Evolutionary conservation across 805 yeast species (phyloP), one percentile per base, ranked within the genome.

Genomic region (Sugiyamaella smithiae): DNA sequence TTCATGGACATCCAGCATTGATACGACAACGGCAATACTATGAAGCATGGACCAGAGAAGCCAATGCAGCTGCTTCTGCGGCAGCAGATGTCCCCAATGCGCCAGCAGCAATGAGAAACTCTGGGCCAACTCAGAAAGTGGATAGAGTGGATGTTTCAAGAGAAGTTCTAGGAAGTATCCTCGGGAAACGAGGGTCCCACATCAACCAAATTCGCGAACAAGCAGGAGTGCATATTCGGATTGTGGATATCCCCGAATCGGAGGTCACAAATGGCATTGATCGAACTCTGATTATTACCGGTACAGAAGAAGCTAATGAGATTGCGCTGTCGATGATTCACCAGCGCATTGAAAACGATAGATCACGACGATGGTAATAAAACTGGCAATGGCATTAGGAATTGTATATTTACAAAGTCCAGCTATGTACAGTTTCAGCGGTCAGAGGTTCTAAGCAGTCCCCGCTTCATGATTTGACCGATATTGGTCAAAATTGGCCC

Each of bases 111-210:
- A 40, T 40, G 43, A 25, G 31, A 2, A 29, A 23, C 19, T 12
- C 19, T 6, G 45, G 33, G 22, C 23, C 22, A 14, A 12, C 35
- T n/a, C 46, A 47, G 11, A 29, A 28, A 43, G 19, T 11, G 52
- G 57, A 9, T 2, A 25, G 84, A 51, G 73, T 88, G 2, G 82
- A 70, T 56, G 88, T 88, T 38, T 89, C 95, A 20, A 82, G 83
- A 61, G 78, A 79, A 31, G 84, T 76, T 65, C 89, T 88, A 33
- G 96, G 96, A 1, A 78, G 86, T 33, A 82, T 88, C 23, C 88
- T 88, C 51, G 96, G 96, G 1, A 86, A 82, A 66, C 88, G 88
- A 26, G 96, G 96, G 16, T 80, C 84, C 59, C 85, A 83, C 57
- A 83, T 88, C 50, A 84, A 82, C 59, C 88, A 85, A 53, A 82